Evolutionary conservation across 2,329 filamentous ascomycete species (phyloP), one percentile per base, ranked within the genome.

Genomic region (Hyphodiscus sp.): DNA sequence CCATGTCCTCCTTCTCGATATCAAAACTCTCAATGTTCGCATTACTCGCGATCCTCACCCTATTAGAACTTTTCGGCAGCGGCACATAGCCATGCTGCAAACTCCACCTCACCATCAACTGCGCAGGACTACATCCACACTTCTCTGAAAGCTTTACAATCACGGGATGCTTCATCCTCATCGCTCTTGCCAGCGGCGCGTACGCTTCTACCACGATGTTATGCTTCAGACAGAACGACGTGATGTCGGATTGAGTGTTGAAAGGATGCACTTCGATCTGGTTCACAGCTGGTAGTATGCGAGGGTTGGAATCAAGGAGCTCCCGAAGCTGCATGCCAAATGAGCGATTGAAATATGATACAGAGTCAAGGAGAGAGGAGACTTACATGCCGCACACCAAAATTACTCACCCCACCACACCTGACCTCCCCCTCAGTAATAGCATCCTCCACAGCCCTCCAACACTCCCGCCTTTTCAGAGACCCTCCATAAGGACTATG

Each of bases 181-280:
- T 74, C 0, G 81, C 87, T 49, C 86, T 77, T 2, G 83, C 88
- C 2, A 94, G 77, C 6, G 89, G 89, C 7, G 87, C 87, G 60
- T 94, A 95, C 0, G 89, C 89, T 70, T 94, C 83, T 1, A 94
- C 77, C 0, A 85, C 71, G 53, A 94, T 91, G 41, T 74, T 72
- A 58, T 91, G 74, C 56, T 80, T 72, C 53, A 80, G 75, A 64
- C 89, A 89, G 61, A 81, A 83, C 13, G 78, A 75, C 0, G 82
- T 78, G 58, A 94, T 90, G 41, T 77, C 75, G 0, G 74, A 76
- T 50, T 85, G 81, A 1, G 86, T 90, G 67, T 91, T 89, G 78
- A 92, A 94, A 0, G 87, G 88, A 57, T 92, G 87, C 1, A 91
- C 79, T 68, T 92, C 86, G 62, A 91, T 85, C 71, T 94, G 89